Evolutionary conservation across 306 rosid genomes (phyloP).

Genomic region (Trifolium subterraneum): DNA sequence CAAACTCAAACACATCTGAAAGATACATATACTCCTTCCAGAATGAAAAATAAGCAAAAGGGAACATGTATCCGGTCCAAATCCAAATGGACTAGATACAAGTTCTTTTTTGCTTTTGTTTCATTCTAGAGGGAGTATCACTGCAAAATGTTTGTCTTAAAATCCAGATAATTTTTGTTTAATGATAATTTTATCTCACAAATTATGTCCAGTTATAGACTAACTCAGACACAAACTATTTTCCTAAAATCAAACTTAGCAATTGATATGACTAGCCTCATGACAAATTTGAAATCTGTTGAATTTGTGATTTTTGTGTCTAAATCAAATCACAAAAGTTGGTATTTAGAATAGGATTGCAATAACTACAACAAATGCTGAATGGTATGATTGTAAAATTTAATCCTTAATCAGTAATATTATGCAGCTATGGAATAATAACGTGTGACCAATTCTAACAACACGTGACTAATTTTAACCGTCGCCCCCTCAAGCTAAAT

Average conservation of each 20-base stretch:
- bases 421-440: neutral
- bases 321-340: neutral
- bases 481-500: neutral
- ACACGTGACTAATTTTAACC: neutral
- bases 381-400: neutral
- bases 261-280: conserved; percentile 14
- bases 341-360: neutral
- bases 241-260: conserved; percentile 18
- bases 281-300: neutral
- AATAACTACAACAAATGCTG: neutral
- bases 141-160: neutral
- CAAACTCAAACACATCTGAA: neutral
- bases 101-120: neutral
- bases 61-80: neutral
- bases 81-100: neutral
- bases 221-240: conserved; percentile 10
- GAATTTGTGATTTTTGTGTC: conserved; percentile 1
- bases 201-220: conserved; percentile 10
- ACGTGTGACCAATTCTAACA: neutral
- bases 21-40: conserved; percentile 2
- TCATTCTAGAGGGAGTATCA: neutral
- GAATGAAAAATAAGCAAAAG: neutral
- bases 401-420: neutral
- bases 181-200: conserved; percentile 17
- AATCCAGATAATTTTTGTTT: conserved; percentile 22